Evolutionary conservation across 2,329 filamentous ascomycete species (phyloP).

Genomic region (Verticillium albo-atrum): DNA sequence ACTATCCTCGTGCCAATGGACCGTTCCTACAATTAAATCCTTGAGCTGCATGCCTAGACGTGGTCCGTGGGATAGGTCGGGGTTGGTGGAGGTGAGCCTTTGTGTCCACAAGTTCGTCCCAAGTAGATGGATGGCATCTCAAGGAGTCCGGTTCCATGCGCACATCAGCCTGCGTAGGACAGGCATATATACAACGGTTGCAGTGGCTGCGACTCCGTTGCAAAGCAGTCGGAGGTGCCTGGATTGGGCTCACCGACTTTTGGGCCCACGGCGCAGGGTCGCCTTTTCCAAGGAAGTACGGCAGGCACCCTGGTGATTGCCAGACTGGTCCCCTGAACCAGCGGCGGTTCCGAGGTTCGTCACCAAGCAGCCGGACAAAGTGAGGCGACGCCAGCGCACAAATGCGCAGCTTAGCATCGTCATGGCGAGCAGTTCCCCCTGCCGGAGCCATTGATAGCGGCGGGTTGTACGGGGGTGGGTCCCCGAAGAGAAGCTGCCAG

Average conservation of each 20-base stretch:
- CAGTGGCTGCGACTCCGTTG: background rate
- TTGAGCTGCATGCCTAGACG: too few relatives aligned
- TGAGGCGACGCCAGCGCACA: conserved; percentile 2
- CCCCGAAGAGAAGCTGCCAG: conserved; percentile 13
- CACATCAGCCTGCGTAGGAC: background rate
- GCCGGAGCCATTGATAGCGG: conserved; percentile 10
- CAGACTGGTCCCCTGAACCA: background rate
- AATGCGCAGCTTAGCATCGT: conserved; percentile 2
- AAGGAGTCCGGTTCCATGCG: too few relatives aligned
- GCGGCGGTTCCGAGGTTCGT: background rate
- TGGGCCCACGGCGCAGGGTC: background rate
- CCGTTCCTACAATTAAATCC: too few relatives aligned
- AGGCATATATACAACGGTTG: background rate
- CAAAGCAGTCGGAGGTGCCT: background rate
- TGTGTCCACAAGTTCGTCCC: too few relatives aligned
- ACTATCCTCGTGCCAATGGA: too few relatives aligned
- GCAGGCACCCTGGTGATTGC: background rate
- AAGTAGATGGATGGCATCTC: too few relatives aligned
- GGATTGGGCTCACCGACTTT: conserved; percentile 2
- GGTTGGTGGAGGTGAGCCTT: too few relatives aligned
- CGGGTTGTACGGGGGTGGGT: conserved; percentile 13
- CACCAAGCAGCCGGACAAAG: background rate
- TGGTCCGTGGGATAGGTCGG: too few relatives aligned
- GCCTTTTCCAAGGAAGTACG: background rate
- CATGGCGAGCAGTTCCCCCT: background rate